Evolutionary conservation across 352 stramenopile genomes (phyloP).

Genomic region (Ochromonadaceae sp.): DNA sequence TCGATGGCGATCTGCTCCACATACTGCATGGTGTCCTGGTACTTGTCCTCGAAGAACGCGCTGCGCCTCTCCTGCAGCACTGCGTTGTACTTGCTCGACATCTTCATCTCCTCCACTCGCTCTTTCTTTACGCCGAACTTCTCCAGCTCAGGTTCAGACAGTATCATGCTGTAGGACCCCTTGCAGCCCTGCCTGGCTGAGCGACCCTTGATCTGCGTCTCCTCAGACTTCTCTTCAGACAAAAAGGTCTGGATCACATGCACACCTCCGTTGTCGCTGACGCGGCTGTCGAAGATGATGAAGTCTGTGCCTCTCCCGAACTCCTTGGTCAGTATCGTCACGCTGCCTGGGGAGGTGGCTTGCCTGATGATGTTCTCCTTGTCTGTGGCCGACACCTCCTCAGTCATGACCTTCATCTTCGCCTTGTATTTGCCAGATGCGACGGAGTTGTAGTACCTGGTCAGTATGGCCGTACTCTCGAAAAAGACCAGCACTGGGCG

Average conservation of each 20-base stretch:
- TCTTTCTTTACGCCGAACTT: conserved; percentile 30
- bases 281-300: conserved; percentile 38
- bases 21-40: conserved; percentile 15
- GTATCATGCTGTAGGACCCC: conserved; percentile 39
- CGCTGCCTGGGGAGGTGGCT: conserved; percentile 33
- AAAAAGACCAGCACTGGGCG: conserved; percentile 43
- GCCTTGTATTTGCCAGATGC: no score
- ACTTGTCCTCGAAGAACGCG: conserved; percentile 22
- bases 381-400: no score
- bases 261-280: conserved; percentile 35
- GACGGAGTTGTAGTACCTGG: no score
- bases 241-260: conserved; percentile 38
- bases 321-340: conserved; percentile 34
- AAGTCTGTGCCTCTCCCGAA: conserved; percentile 45
- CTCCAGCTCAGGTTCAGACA: conserved; percentile 38
- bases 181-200: conserved; percentile 38
- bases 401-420: no score
- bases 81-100: conserved; percentile 24
- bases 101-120: no score
- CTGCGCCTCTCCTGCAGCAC: conserved; percentile 34
- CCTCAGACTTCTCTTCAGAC: conserved; percentile 34
- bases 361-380: conserved; percentile 41
- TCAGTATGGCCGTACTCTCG: no score
- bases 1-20: not conserved
- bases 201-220: conserved; percentile 42